Evolutionary conservation across 257 asterid species (phyloP), one percentile per base, ranked within the genome.

Genomic region (Salvia miltiorrhiza): DNA sequence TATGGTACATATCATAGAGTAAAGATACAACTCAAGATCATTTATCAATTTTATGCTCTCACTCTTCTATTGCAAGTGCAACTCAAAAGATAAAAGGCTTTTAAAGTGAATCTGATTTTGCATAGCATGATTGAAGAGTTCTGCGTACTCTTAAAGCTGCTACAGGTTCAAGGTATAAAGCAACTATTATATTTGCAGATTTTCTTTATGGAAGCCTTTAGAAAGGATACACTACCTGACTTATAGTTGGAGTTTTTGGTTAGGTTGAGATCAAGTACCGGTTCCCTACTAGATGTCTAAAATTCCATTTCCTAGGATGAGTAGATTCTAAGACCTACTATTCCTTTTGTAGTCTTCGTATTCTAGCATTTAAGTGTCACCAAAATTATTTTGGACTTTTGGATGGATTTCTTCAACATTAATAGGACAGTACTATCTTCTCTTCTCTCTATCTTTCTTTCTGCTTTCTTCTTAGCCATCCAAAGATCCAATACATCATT

Each of bases 1-100:
- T 26, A 39, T 41, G 61, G 71, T 68, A 23, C 71, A 61, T 74
- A 49, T 49, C 32, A 62, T 32, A 21, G 61, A n/a, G 56, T 3
- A 56, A 41, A 35, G 39, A 40, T 17, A 21, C 11, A 48, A 44
- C 49, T 32, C 39, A 12, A 57, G 53, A 44, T 12, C 45, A 14
- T 45, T n/a, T 41, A 40, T 43, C 63, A 9, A 16, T 4, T 41
- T 49, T 16, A 48, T 49, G 45, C 50, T n/a, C n/a, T n/a, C n/a
- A n/a, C n/a, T n/a, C n/a, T n/a, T n/a, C n/a, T 30, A 30, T 30
- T 30, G n/a, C 53, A 21, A 32, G 33, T 33, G 62, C 30, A 70
- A 64, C 60, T 47, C 19, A 70, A 57, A 56, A 43, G 23, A 33
- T 37, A 32, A 19, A 35, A 33, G 30, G 14, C 44, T 20, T 21